phyloP scores from a whole-genome alignment of 345 rosid species.

The Arabidopsis thaliana region DNA sequence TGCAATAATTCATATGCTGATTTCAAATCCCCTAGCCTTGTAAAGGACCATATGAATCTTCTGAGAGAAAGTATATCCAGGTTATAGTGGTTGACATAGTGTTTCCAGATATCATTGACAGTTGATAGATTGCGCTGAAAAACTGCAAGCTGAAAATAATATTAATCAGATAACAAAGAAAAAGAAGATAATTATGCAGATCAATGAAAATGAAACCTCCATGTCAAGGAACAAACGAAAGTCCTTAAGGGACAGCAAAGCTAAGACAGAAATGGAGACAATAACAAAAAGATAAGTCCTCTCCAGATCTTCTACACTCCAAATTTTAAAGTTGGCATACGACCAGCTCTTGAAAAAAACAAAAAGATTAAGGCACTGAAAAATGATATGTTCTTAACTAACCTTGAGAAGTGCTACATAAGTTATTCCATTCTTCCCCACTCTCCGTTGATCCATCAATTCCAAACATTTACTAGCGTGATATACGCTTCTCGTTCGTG shows the following conservation, averaged over 20 bases:
- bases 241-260: neutral
- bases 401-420: constrained; percentile 82
- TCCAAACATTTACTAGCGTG: constrained; percentile 76
- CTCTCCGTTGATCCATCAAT: constrained; percentile 67
- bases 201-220: constrained; percentile 19
- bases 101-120: constrained; percentile 68
- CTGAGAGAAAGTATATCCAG: constrained; percentile 53
- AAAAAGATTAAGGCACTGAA: neutral
- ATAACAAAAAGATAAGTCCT: neutral
- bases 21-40: constrained; percentile 68
- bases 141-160: constrained; percentile 76
- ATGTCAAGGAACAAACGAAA: neutral
- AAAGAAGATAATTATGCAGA: neutral
- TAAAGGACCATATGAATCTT: constrained; percentile 68
- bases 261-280: neutral
- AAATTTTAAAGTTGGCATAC: neutral
- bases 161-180: constrained; percentile 33
- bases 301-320: constrained; percentile 10
- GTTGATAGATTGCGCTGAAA: constrained; percentile 62
- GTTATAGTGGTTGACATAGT: constrained; percentile 64
- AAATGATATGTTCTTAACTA: constrained; percentile 31
- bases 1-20: constrained; percentile 75
- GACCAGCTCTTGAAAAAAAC: constrained; percentile 1
- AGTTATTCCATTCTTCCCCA: constrained; percentile 78
- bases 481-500: constrained; percentile 41